phyloP scores from a whole-genome alignment of 768 basidiomycete species.

The Pleurotus eryngii region DNA sequence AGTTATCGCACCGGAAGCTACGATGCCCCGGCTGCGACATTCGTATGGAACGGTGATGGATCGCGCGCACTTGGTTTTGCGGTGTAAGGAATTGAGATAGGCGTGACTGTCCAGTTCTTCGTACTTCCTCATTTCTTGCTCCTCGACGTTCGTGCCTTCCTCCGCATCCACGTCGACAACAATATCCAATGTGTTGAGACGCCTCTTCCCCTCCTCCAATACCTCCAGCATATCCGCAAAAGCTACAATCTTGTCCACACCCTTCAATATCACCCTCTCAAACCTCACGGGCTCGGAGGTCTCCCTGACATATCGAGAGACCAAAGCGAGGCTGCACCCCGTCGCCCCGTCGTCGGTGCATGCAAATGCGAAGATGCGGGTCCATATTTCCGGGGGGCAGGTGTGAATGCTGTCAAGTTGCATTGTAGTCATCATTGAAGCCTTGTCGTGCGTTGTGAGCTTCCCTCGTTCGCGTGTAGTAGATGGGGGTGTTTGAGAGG shows the following conservation, averaged over 20 bases:
- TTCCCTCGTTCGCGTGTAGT: no score
- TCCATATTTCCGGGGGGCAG: slow-evolving; percentile 24
- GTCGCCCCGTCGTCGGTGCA: slow-evolving; percentile 34
- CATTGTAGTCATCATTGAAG: no score
- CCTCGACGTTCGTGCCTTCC: neutral
- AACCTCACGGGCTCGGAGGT: slow-evolving; percentile 17
- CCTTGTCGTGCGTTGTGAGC: no score
- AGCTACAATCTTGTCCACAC: neutral
- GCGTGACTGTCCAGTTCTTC: neutral
- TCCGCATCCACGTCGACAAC: neutral
- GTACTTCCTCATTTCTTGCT: no score
- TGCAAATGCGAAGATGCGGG: slow-evolving; percentile 27
- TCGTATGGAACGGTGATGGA: neutral
- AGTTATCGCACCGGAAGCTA: neutral
- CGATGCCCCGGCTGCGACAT: neutral
- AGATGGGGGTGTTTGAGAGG: no score
- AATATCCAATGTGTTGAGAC: neutral
- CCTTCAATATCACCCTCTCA: neutral
- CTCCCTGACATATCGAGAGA: slow-evolving; percentile 27
- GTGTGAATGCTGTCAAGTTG: neutral
- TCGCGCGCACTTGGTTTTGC: neutral
- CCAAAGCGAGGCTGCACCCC: slow-evolving; percentile 31
- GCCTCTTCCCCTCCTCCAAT: neutral
- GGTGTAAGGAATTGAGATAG: neutral
- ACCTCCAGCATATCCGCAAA: neutral